Conservation (phyloP, 129 eudicot species). For the Flaveria trinervia region DNA sequence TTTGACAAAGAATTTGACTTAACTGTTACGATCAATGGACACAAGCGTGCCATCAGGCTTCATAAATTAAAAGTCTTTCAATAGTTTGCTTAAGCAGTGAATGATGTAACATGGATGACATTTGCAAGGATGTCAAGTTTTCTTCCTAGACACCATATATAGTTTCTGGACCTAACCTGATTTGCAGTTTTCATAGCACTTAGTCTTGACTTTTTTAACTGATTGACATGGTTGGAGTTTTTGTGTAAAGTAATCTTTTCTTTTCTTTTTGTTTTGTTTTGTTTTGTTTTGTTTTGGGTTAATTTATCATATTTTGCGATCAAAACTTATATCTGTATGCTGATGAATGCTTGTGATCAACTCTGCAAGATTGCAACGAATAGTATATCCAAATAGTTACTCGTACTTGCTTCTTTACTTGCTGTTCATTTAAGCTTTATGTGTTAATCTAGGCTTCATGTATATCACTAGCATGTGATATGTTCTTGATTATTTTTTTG, state of each 20-base stretch:
- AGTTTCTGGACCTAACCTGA: background rate
- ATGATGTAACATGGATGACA: background rate
- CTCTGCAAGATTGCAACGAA: background rate
- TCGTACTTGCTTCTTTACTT: background rate
- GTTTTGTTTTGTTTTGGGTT: background rate
- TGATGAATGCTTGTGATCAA: background rate
- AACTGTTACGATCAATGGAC: background rate
- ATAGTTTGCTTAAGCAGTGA: background rate
- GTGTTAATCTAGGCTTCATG: constrained; percentile 16
- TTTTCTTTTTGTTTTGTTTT: too few species aligned
- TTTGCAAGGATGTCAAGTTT: background rate
- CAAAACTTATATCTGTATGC: background rate
- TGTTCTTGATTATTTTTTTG: constrained; percentile 32
- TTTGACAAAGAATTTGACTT: background rate
- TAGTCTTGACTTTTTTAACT: background rate
- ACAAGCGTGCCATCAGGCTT: background rate
- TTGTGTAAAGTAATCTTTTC: background rate
- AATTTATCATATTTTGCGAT: background rate
- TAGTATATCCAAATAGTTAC: background rate
- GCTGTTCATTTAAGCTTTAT: constrained; percentile 11
- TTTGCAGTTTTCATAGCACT: background rate
- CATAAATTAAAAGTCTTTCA: background rate
- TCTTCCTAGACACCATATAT: background rate
- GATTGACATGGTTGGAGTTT: background rate
- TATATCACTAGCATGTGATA: constrained; percentile 26